phyloP scores from a whole-genome alignment of 768 basidiomycete genomes.

The Suillus subalutaceus region DNA sequence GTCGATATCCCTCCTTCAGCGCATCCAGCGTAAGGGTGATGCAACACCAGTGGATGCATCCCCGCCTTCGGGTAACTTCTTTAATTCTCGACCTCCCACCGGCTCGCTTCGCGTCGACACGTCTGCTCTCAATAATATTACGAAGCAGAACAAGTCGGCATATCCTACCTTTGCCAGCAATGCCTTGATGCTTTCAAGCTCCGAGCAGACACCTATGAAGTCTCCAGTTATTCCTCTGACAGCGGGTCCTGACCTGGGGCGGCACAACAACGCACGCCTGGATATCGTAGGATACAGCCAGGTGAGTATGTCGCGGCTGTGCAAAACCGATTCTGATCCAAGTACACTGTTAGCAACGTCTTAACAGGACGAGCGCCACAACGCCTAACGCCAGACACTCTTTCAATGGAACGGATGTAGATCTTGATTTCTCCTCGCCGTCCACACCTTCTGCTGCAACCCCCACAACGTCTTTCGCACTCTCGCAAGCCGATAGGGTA shows the following conservation, averaged over 20 bases:
- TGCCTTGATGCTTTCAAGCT: conserved; percentile 50
- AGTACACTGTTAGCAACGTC: conserved; percentile 38
- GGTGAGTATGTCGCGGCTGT: conserved; percentile 41
- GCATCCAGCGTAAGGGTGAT: conserved; percentile 71
- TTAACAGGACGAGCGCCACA: conserved; percentile 49
- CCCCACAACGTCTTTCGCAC: conserved; percentile 43
- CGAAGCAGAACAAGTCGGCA: conserved; percentile 83
- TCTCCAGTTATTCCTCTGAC: conserved; percentile 77
- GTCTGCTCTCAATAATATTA: conserved; percentile 56
- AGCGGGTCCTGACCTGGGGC: conserved; percentile 82
- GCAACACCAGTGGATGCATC: conserved; percentile 61
- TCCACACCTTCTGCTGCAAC: conserved; percentile 53
- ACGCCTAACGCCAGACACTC: conserved; percentile 68
- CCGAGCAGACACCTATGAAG: conserved; percentile 61
- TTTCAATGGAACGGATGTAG: conserved; percentile 71
- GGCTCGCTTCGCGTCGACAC: conserved; percentile 79
- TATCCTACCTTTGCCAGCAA: conserved; percentile 65
- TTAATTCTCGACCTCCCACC: conserved; percentile 64
- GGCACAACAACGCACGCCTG: conserved; percentile 68
- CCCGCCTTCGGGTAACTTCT: conserved; percentile 43
- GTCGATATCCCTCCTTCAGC: conserved; percentile 72
- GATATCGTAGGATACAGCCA: conserved; percentile 77
- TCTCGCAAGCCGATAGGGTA: conserved; percentile 41
- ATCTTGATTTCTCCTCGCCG: conserved; percentile 59
- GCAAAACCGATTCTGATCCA: background rate